Evolutionary conservation across 352 stramenopile species (phyloP).

Genomic region (Phytopythium delawarense): DNA sequence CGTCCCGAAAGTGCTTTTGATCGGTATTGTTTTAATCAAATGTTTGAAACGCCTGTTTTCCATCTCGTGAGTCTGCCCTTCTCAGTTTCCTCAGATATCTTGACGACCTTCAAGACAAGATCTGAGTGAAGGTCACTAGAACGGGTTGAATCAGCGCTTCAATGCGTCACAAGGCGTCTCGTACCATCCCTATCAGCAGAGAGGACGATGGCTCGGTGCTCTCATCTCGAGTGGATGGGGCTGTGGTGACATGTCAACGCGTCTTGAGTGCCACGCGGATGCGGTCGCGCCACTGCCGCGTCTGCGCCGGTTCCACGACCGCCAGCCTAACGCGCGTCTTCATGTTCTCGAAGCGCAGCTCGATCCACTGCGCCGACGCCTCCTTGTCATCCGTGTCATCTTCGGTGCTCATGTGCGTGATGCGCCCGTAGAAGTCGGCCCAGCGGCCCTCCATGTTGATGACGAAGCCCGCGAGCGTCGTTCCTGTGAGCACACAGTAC

Average conservation of each 20-base stretch:
- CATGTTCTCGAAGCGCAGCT: slow-evolving; percentile 16
- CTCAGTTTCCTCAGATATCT: background rate
- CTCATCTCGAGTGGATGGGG: background rate
- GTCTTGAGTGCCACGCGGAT: slow-evolving; percentile 2
- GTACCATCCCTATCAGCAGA: background rate
- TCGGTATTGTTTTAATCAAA: background rate
- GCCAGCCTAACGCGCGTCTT: background rate
- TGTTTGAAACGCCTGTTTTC: background rate
- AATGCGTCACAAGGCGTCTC: background rate
- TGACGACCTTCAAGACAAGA: background rate
- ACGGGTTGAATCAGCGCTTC: background rate
- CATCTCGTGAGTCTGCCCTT: background rate
- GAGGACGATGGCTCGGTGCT: background rate
- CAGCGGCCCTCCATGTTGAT: slow-evolving; percentile 41
- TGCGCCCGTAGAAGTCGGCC: slow-evolving; percentile 25
- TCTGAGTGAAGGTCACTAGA: slow-evolving; percentile 1
- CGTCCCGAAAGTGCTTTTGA: too few relatives aligned
- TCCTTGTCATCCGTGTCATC: slow-evolving; percentile 5
- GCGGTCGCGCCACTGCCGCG: slow-evolving; percentile 7
- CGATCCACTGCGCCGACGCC: slow-evolving; percentile 10
- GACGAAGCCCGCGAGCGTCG: slow-evolving; percentile 26
- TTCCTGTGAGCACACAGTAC: slow-evolving; percentile 32
- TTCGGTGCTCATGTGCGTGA: slow-evolving; percentile 10
- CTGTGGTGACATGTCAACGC: background rate
- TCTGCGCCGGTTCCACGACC: background rate